phyloP scores from a whole-genome alignment of 2,329 filamentous ascomycete genomes.

The Aspergillus bombycis region DNA sequence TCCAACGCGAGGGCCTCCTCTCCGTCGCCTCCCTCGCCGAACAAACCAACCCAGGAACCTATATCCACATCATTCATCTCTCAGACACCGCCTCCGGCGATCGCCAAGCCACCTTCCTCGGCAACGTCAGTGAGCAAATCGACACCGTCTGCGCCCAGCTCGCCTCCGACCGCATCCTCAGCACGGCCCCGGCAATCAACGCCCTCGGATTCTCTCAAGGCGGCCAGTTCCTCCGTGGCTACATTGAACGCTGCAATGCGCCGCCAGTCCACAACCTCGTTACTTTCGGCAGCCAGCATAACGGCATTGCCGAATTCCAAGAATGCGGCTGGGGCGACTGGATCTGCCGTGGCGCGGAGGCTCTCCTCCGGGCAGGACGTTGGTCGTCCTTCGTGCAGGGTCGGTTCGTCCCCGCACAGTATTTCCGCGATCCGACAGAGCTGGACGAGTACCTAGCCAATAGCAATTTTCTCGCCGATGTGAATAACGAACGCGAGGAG shows the following conservation, averaged over 20 bases:
- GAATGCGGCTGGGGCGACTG: slow-evolving; percentile 72
- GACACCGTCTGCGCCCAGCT: slow-evolving; percentile 76
- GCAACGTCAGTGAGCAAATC: slow-evolving; percentile 82
- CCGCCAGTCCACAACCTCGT: slow-evolving; percentile 77
- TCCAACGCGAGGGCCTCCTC: slow-evolving; percentile 73
- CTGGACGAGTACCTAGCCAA: slow-evolving; percentile 73
- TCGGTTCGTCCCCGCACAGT: slow-evolving; percentile 87
- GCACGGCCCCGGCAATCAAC: slow-evolving; percentile 80
- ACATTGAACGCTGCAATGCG: slow-evolving; percentile 82
- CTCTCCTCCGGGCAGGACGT: slow-evolving; percentile 75
- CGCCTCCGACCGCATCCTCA: slow-evolving; percentile 74
- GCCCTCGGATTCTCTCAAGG: slow-evolving; percentile 95
- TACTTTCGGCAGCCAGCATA: slow-evolving; percentile 90
- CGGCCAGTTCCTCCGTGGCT: slow-evolving; percentile 90
- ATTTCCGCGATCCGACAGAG: slow-evolving; percentile 76
- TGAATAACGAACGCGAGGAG: slow-evolving; percentile 83
- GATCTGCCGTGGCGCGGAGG: slow-evolving; percentile 79
- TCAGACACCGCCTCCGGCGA: slow-evolving; percentile 69
- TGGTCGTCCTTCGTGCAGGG: slow-evolving; percentile 80
- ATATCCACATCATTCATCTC: slow-evolving; percentile 78
- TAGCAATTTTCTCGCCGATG: slow-evolving; percentile 89
- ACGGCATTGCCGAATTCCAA: slow-evolving; percentile 84
- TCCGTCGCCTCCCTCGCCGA: slow-evolving; percentile 72
- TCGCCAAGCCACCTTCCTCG: slow-evolving; percentile 83
- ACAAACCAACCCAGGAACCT: slow-evolving; percentile 75